Evolutionary conservation across 345 rosid species (phyloP).

Genomic region (Turritis glabra): DNA sequence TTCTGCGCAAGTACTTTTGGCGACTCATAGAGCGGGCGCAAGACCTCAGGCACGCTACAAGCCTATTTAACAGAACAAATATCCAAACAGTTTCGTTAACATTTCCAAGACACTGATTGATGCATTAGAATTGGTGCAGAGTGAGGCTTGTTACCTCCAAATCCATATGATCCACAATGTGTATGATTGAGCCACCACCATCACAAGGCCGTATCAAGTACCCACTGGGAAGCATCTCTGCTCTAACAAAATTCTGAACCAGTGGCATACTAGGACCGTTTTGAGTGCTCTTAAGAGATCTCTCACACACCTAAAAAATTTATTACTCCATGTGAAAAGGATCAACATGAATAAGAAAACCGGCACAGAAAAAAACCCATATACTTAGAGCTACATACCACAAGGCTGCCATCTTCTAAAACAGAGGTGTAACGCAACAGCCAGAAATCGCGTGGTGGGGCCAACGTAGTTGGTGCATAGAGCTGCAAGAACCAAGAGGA

Average conservation of each 20-base stretch:
- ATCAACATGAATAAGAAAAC: not conserved
- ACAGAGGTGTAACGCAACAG: conserved; percentile 92
- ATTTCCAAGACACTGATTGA: not conserved
- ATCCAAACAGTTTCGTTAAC: conserved; percentile 9
- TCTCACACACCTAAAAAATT: conserved; percentile 74
- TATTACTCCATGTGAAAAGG: not conserved
- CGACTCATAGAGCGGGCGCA: conserved; percentile 94
- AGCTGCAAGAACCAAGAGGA: conserved; percentile 47
- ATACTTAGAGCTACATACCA: conserved; percentile 52
- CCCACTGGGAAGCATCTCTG: conserved; percentile 98
- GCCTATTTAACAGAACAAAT: conserved; percentile 56
- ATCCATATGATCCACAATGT: conserved; percentile 97
- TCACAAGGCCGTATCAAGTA: conserved; percentile 96
- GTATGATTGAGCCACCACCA: conserved; percentile 97
- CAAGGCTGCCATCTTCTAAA: conserved; percentile 99
- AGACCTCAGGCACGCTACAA: conserved; percentile 98
- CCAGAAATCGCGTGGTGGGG: conserved; percentile 99
- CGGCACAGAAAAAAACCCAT: not conserved
- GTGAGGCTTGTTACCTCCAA: conserved; percentile 61
- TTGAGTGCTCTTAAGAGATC: conserved; percentile 90
- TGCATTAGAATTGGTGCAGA: conserved; percentile 3
- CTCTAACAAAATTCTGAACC: conserved; percentile 96
- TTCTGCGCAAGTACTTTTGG: conserved; percentile 95
- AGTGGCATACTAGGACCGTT: conserved; percentile 98
- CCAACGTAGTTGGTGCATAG: conserved; percentile 97